phyloP scores from a whole-genome alignment of 2,329 filamentous ascomycete species.

The Podosphaera fusca region DNA sequence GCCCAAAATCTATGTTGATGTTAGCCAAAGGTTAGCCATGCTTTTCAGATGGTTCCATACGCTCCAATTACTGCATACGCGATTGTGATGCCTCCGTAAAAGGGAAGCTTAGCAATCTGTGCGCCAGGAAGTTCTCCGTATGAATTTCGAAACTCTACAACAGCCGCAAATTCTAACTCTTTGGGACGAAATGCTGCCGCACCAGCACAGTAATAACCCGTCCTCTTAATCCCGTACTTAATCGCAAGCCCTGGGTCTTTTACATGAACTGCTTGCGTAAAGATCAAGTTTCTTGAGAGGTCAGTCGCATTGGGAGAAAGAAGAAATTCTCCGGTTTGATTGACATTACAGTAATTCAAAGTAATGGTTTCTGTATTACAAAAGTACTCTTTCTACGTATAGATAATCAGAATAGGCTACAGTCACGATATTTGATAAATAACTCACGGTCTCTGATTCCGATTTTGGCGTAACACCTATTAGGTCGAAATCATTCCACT shows the following conservation, averaged over 20 bases:
- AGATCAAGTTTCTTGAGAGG: constrained; percentile 45
- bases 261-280: constrained; percentile 62
- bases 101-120: constrained; percentile 90
- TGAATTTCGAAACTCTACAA: constrained; percentile 83
- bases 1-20: constrained; percentile 47
- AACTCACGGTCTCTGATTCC: constrained; percentile 28
- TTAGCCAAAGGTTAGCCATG: constrained; percentile 1
- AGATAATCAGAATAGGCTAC: constrained; percentile 15
- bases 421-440: not conserved
- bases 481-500: constrained; percentile 68
- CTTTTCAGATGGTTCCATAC: constrained; percentile 20
- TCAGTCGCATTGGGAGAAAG: constrained; percentile 53
- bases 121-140: constrained; percentile 89
- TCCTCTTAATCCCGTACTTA: constrained; percentile 69
- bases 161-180: constrained; percentile 43
- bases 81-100: constrained; percentile 86
- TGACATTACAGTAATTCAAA: constrained; percentile 46
- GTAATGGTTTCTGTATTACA: constrained; percentile 53
- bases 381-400: constrained; percentile 36
- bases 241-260: constrained; percentile 45
- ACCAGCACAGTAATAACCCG: constrained; percentile 87
- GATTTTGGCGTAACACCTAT: constrained; percentile 44
- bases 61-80: constrained; percentile 70
- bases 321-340: constrained; percentile 69
- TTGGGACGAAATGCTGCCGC: constrained; percentile 45